Conservation (phyloP, 1,284 basidiomycete genomes). For the Apiotrichum akiyoshidainum region DNA sequence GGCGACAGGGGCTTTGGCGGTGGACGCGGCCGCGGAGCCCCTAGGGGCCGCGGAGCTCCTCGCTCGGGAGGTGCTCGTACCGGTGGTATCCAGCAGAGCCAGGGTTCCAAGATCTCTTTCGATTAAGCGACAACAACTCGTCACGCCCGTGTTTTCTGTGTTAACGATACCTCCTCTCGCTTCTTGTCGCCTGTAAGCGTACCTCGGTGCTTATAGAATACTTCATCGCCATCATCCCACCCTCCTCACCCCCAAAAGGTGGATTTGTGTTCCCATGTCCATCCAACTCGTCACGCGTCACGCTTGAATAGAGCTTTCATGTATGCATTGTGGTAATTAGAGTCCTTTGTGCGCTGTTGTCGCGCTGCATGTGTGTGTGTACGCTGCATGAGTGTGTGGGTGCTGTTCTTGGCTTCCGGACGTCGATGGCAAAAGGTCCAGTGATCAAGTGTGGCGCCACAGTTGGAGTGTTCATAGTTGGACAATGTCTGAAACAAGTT, state of each 20-base stretch:
- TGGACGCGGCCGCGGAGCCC: constrained; percentile 13
- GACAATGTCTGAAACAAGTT: no score
- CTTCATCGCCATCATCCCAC: background rate
- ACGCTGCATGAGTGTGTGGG: no score
- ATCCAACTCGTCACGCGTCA: constrained; percentile 8
- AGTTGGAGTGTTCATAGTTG: no score
- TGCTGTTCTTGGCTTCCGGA: no score
- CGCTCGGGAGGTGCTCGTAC: constrained; percentile 56
- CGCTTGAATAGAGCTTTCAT: constrained; percentile 12
- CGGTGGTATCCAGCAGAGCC: constrained; percentile 71
- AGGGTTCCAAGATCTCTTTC: constrained; percentile 82
- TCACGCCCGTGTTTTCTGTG: no score
- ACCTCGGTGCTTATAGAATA: no score
- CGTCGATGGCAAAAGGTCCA: no score
- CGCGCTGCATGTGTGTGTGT: no score
- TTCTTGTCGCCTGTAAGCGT: no score
- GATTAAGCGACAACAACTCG: no score
- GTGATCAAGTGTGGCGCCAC: no score
- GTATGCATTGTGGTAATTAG: constrained; percentile 12
- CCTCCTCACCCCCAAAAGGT: constrained; percentile 1
- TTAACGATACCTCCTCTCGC: background rate
- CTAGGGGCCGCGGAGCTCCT: constrained; percentile 54
- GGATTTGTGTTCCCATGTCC: background rate
- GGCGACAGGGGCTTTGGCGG: constrained; percentile 46
- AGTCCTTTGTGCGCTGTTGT: background rate